Base-by-base conservation (phyloP, 495 filamentous ascomycete species). In the Chaetomium cochliodes region DNA sequence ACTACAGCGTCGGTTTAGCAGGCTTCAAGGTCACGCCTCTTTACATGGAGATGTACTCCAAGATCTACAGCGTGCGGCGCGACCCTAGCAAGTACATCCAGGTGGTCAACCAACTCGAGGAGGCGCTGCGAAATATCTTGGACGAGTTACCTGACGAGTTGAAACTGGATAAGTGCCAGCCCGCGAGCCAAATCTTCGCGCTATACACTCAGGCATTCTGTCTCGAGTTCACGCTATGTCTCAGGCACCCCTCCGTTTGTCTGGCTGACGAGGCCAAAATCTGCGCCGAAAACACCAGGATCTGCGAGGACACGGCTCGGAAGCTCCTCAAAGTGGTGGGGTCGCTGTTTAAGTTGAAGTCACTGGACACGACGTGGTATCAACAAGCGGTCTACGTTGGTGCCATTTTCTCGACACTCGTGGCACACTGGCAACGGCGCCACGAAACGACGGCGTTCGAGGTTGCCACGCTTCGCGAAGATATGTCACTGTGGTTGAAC, bases 301-400 rank as follows among this genome's bases (percentile, higher is more conserved):
- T 87, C 46, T 92, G 88, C 69, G 84, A 91, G 25, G 85, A 88
- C 20, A 80, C 85, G 26, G 83, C 88, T 42, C 80, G 80, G 65
- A 80, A 84, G 58, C 84, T 92, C 69, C 79, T 93, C 20, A 76
- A 79, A 54, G 81, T 84, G 47, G 81, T 90, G 15, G 76, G 79
- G 30, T 77, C 82, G 51, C 71, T 92, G 28, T 81, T 84, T 54
- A 82, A 84, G 70, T 73, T 81, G 52, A 86, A 86, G 70, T 86
- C 87, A 64, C 75, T 92, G n/a, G 90, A 93, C 67, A 90, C 87
- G 15, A 91, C 90, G n/a, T 92, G 89, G 89, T 88, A 90, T 64
- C 87, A 86, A 62, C 74, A 81, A 55, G 85, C 88, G 0, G 81
- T 90, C 23, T 91, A 90, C 70, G 79, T 92, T 9, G 84, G 89